phyloP scores from a whole-genome alignment of 2,329 filamentous ascomycete species.

The Penicillium sp. region DNA sequence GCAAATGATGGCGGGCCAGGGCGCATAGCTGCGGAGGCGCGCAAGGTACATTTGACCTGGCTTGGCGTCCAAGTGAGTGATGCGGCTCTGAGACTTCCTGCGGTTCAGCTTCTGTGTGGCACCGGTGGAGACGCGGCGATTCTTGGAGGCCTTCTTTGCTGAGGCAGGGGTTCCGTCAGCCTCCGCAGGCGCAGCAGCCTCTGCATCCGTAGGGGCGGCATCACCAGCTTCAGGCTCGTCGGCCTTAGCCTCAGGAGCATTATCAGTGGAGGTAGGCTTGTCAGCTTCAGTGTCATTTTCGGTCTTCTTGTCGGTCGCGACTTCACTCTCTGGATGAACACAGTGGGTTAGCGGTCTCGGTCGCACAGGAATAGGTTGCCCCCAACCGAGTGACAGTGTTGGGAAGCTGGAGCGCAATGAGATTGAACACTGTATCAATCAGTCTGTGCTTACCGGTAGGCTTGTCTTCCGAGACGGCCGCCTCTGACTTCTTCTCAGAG shows the following conservation, averaged over 20 bases:
- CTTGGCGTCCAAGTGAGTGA: constrained; percentile 72
- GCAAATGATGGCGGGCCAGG: constrained; percentile 91
- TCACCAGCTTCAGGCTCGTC: constrained; percentile 24
- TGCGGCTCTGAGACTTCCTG: constrained; percentile 73
- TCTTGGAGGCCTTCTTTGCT: constrained; percentile 51
- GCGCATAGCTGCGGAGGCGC: constrained; percentile 88
- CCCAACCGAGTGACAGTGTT: neutral
- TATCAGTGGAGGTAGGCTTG: constrained; percentile 25
- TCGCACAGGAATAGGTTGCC: constrained; percentile 16
- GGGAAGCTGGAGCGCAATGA: neutral
- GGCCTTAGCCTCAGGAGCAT: constrained; percentile 26
- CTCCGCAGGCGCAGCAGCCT: constrained; percentile 33
- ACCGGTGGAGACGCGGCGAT: constrained; percentile 68
- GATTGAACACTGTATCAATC: neutral
- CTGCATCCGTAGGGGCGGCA: constrained; percentile 23
- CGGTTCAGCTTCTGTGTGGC: constrained; percentile 74
- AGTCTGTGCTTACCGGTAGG: constrained; percentile 20
- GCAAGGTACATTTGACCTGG: constrained; percentile 90
- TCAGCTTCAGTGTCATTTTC: constrained; percentile 29
- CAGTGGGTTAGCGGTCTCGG: constrained; percentile 18
- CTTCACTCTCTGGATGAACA: constrained; percentile 17
- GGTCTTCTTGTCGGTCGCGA: constrained; percentile 28
- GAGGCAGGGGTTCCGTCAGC: constrained; percentile 49
- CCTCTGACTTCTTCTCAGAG: constrained; percentile 23
- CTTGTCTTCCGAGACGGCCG: constrained; percentile 19